These are phyloP conservation scores for Ocimum tenuiflorum DNA, from an alignment of 257 asterid genomes.

Conservation along the genomic window DNA sequence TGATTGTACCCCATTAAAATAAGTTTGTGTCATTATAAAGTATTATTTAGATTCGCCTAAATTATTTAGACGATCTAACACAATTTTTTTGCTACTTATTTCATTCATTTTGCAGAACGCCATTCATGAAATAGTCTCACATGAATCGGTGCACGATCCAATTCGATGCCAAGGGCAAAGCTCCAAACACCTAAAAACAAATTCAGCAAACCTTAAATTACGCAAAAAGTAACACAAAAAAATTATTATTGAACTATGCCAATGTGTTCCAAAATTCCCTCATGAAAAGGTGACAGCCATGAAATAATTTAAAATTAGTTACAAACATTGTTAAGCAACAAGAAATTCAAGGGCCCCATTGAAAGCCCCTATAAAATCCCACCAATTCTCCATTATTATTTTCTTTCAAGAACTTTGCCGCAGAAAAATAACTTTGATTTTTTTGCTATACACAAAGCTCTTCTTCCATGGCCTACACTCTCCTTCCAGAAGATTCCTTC, in stretches of 20 bases:
- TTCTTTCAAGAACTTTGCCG: constrained; percentile 55
- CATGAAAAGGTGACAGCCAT: constrained; percentile 20
- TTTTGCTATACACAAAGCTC: neutral
- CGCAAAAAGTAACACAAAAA: neutral
- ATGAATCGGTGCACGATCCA: too few species aligned
- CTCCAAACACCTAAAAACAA: constrained; percentile 5
- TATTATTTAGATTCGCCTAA: too few species aligned
- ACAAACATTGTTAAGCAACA: constrained; percentile 33
- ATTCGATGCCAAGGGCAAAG: constrained; percentile 8
- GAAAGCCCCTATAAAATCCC: constrained; percentile 25
- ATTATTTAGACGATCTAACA: too few species aligned
- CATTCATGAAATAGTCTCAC: too few species aligned
- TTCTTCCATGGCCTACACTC: constrained; percentile 31
- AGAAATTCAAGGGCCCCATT: constrained; percentile 15
- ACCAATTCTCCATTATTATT: constrained; percentile 31
- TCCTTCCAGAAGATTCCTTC: constrained; percentile 28
- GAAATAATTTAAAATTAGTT: constrained; percentile 8
- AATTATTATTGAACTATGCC: constrained; percentile 25
- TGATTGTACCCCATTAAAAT: too few species aligned
- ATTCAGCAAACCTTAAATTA: neutral
- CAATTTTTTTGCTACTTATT: too few species aligned
- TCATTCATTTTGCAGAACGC: too few species aligned
- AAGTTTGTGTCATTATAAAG: too few species aligned
- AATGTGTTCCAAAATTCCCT: neutral
- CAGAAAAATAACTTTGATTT: constrained; percentile 13